phyloP scores from a whole-genome alignment of 148 eudicot species.

The Rhododendron ovatum region DNA sequence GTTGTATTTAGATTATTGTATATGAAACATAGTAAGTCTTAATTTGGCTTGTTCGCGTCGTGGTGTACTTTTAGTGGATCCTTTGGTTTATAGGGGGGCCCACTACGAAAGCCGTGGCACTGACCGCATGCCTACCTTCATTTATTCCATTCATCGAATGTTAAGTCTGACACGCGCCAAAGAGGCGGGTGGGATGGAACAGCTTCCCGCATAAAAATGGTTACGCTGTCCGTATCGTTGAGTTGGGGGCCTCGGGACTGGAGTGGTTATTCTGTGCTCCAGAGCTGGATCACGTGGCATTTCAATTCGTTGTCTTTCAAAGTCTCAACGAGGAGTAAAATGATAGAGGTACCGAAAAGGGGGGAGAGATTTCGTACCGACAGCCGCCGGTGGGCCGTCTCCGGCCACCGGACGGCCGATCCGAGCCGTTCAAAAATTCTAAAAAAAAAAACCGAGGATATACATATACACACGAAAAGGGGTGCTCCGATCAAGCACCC shows the following conservation, averaged over 20 bases:
- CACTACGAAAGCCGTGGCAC: conserved; percentile 7
- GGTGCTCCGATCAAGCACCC: too few relatives aligned
- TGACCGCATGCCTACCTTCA: not conserved
- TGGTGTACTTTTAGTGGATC: not conserved
- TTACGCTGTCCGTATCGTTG: not conserved
- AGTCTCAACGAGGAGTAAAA: too few relatives aligned
- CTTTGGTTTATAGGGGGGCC: not conserved
- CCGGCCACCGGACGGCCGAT: too few relatives aligned
- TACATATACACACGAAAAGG: too few relatives aligned
- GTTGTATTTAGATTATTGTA: too few relatives aligned
- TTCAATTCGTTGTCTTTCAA: not conserved
- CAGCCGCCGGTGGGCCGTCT: too few relatives aligned
- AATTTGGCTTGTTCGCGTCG: not conserved
- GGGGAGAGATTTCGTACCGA: too few relatives aligned
- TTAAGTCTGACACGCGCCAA: not conserved
- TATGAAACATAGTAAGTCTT: too few relatives aligned
- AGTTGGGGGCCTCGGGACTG: not conserved
- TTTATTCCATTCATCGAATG: not conserved
- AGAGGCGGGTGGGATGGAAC: not conserved
- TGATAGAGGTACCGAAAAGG: too few relatives aligned
- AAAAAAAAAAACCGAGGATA: too few relatives aligned
- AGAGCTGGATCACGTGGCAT: not conserved
- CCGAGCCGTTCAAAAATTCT: too few relatives aligned
- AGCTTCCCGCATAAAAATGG: not conserved
- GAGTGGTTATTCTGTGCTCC: not conserved